Conservation (phyloP, 2,329 filamentous ascomycete species). For the Diaporthe longicolla region DNA sequence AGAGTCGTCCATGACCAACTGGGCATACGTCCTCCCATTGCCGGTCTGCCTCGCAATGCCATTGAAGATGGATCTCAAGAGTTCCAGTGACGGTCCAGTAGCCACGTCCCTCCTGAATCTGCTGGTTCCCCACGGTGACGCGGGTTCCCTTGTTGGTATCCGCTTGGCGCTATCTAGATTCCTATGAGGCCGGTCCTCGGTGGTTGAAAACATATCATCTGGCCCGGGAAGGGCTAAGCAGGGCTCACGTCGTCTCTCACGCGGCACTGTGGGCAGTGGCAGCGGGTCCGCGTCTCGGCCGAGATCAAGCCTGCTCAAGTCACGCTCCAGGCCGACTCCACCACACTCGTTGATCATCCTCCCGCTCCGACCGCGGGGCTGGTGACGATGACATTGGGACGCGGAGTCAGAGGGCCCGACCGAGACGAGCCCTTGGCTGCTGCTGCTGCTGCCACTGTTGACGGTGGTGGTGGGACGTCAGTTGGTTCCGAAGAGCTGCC, state of each 20-base stretch:
- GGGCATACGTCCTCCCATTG: conserved; percentile 9
- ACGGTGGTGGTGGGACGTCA: conserved; percentile 20
- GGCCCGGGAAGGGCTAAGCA: neutral
- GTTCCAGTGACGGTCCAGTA: conserved; percentile 12
- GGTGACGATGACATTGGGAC: conserved; percentile 24
- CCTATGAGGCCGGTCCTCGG: neutral
- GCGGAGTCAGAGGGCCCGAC: conserved; percentile 38
- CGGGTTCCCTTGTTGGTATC: neutral
- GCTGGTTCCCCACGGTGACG: neutral
- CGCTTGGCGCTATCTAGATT: neutral
- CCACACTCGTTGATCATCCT: neutral
- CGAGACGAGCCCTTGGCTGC: conserved; percentile 30
- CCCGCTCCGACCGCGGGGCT: neutral
- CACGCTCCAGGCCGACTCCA: conserved; percentile 9
- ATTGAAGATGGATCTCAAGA: conserved; percentile 27
- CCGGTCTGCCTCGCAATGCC: conserved; percentile 12
- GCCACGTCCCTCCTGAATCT: neutral
- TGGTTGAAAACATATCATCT: neutral
- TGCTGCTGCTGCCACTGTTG: conserved; percentile 5
- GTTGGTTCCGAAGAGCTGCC: conserved; percentile 79
- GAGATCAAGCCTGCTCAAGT: conserved; percentile 37
- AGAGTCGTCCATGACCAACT: conserved; percentile 33
- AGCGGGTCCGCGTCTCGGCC: neutral
- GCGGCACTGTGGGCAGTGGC: neutral
- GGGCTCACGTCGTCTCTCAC: neutral